These are phyloP conservation scores for Martiniozyma asiatica DNA, from an alignment of 1,139 yeast species.

Conservation along the genomic window DNA sequence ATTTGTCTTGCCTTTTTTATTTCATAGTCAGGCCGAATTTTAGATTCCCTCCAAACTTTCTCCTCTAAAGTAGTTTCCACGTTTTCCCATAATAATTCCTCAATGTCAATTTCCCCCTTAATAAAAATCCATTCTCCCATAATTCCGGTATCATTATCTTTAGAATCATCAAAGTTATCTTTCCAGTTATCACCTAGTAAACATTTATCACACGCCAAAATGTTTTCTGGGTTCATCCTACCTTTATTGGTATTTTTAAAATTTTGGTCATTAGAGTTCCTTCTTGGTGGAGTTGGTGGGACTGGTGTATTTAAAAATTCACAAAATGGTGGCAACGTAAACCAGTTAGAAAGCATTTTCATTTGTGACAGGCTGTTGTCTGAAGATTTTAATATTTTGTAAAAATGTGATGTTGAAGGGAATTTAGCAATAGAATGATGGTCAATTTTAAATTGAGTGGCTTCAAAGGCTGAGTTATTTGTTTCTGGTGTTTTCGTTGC, in stretches of 20 bases:
- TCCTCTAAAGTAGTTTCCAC: constrained; percentile 2
- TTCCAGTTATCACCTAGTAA: constrained; percentile 13
- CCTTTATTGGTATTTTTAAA: constrained; percentile 5
- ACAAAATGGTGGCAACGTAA: constrained; percentile 23
- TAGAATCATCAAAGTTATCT: constrained; percentile 2
- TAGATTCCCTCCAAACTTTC: constrained; percentile 1
- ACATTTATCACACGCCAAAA: constrained; percentile 20
- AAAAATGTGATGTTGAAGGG: constrained; percentile 20
- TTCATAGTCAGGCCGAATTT: too few species aligned
- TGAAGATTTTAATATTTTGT: constrained; percentile 14
- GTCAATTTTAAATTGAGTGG: too few species aligned
- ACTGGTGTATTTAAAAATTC: constrained; percentile 21
- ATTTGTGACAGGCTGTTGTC: constrained; percentile 14
- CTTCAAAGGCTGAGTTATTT: constrained; percentile 6
- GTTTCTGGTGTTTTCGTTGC: not conserved
- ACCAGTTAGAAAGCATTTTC: constrained; percentile 22
- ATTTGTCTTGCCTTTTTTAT: too few species aligned
- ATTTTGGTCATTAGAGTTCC: not conserved
- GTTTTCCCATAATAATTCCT: constrained; percentile 15
- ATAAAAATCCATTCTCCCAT: constrained; percentile 18
- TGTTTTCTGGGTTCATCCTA: constrained; percentile 21
- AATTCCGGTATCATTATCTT: constrained; percentile 4
- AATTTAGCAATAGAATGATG: too few species aligned
- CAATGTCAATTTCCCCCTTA: constrained; percentile 20
- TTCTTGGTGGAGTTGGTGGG: constrained; percentile 23